A percentile compares a stretch with the other conserved stretches of the same genome.
These are phyloP conservation scores for Coemansia sp. DNA, from an alignment of 192 early-diverging fungal genomes.

Conservation along the genomic window DNA sequence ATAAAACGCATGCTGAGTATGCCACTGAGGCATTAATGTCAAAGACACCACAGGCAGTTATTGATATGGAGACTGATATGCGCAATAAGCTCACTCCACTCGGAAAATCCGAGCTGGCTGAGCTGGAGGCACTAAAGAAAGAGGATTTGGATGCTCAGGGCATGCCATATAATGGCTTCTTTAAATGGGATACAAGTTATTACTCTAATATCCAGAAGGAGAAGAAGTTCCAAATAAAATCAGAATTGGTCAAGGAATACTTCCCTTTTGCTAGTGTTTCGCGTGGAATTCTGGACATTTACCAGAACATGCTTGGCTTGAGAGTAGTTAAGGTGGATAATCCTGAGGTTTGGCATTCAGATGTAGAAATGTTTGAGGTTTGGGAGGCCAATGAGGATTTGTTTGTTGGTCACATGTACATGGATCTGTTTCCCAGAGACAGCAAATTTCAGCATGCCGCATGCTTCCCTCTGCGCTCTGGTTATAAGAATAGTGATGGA, in stretches of 20 bases:
- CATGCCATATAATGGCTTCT: conserved; percentile 61
- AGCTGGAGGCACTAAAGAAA: conserved; percentile 64
- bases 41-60: conserved; percentile 62
- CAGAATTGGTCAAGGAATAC: conserved; percentile 78
- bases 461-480: conserved; percentile 72
- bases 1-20: conserved; percentile 67
- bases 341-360: conserved; percentile 69
- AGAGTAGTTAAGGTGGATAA: conserved; percentile 63
- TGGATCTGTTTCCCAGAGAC: conserved; percentile 74
- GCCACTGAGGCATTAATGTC: conserved; percentile 81
- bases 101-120: conserved; percentile 58
- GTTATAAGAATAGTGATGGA: conserved; percentile 57
- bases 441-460: conserved; percentile 80
- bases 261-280: conserved; percentile 68
- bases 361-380: conserved; percentile 76
- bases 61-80: conserved; percentile 67
- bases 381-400: conserved; percentile 62
- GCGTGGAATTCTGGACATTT: conserved; percentile 69
- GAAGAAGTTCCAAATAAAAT: conserved; percentile 68
- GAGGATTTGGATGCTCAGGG: conserved; percentile 49
- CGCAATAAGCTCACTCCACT: conserved; percentile 56
- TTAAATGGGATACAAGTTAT: conserved; percentile 74
- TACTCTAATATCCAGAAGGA: conserved; percentile 72
- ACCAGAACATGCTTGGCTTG: conserved; percentile 70
- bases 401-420: conserved; percentile 71